A percentile compares a stretch with the other conserved stretches of the same genome.
Conservation (phyloP, 2,329 filamentous ascomycete genomes). For the Fusarium illudens region DNA sequence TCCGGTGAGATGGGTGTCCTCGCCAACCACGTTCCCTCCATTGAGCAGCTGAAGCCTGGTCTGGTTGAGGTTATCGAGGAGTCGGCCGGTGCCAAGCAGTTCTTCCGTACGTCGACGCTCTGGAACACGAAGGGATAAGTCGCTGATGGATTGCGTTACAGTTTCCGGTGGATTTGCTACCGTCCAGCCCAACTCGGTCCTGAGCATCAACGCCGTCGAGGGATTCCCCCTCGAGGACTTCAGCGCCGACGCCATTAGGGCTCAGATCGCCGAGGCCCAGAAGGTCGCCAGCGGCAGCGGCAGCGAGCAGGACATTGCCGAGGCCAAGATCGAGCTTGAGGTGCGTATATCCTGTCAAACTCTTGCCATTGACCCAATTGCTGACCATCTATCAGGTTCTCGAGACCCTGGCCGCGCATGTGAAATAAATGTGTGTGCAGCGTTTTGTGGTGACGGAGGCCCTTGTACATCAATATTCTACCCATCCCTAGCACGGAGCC, state of each 20-base stretch:
- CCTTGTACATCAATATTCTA: slow-evolving; percentile 55
- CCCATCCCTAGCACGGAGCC: slow-evolving; percentile 47
- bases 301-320: slow-evolving; percentile 96
- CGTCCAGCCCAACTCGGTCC: slow-evolving; percentile 90
- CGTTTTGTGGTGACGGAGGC: slow-evolving; percentile 53
- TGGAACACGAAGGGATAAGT: slow-evolving; percentile 9
- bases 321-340: slow-evolving; percentile 99
- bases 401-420: slow-evolving; percentile 80
- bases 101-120: slow-evolving; percentile 82
- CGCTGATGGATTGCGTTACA: slow-evolving; percentile 51
- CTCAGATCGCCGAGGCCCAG: slow-evolving; percentile 93
- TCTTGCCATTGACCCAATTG: slow-evolving; percentile 9
- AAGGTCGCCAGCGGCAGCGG: slow-evolving; percentile 91
- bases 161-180: slow-evolving; percentile 97
- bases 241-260: slow-evolving; percentile 86
- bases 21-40: slow-evolving; percentile 97
- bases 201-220: slow-evolving; percentile 99
- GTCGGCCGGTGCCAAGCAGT: slow-evolving; percentile 88
- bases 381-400: slow-evolving; percentile 70
- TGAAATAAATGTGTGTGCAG: slow-evolving; percentile 75
- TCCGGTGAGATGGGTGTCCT: slow-evolving; percentile 99
- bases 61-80: slow-evolving; percentile 96
- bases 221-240: slow-evolving; percentile 95
- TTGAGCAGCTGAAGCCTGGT: slow-evolving; percentile 98
- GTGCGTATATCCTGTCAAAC: slow-evolving; percentile 56